phyloP scores from a whole-genome alignment of 2,329 filamentous ascomycete species.

The Colletotrichum musicola region DNA sequence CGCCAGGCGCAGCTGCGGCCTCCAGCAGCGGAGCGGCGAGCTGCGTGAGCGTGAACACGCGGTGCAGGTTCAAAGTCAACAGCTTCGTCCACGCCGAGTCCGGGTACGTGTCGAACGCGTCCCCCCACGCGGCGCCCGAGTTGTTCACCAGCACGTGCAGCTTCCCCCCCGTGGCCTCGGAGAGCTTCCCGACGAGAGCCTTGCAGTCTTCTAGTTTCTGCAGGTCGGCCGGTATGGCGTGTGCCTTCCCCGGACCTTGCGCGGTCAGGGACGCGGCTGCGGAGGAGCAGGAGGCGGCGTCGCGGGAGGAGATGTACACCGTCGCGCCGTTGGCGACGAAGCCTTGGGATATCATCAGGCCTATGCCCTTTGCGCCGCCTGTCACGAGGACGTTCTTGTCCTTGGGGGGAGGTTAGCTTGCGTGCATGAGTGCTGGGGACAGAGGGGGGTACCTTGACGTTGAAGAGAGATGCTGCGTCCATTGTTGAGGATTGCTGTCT shows the following conservation, averaged over 20 bases:
- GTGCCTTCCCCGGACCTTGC: constrained; percentile 63
- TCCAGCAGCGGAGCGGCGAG: constrained; percentile 70
- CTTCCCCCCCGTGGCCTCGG: constrained; percentile 58
- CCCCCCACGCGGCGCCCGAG: constrained; percentile 75
- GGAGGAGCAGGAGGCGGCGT: constrained; percentile 67
- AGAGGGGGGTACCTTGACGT: constrained; percentile 74
- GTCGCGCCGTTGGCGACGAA: constrained; percentile 74
- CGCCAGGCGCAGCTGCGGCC: constrained; percentile 43
- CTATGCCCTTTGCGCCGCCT: constrained; percentile 72
- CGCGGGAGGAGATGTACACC: constrained; percentile 76
- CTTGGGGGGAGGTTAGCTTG: constrained; percentile 56
- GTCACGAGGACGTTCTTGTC: constrained; percentile 71
- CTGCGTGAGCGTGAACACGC: constrained; percentile 76
- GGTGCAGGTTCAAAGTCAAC: constrained; percentile 75
- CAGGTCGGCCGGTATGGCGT: constrained; percentile 73
- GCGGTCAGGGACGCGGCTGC: constrained; percentile 69
- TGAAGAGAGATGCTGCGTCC: constrained; percentile 68
- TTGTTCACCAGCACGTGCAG: constrained; percentile 77
- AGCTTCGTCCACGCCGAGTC: constrained; percentile 70
- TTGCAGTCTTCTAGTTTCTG: constrained; percentile 69
- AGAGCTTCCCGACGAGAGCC: constrained; percentile 64
- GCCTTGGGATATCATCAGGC: constrained; percentile 76
- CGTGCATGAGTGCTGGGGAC: too few relatives aligned
- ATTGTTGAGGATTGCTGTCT: constrained; percentile 51
- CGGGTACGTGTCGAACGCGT: constrained; percentile 69